phyloP scores from a whole-genome alignment of 306 rosid genomes.

The Clitoria ternatea region DNA sequence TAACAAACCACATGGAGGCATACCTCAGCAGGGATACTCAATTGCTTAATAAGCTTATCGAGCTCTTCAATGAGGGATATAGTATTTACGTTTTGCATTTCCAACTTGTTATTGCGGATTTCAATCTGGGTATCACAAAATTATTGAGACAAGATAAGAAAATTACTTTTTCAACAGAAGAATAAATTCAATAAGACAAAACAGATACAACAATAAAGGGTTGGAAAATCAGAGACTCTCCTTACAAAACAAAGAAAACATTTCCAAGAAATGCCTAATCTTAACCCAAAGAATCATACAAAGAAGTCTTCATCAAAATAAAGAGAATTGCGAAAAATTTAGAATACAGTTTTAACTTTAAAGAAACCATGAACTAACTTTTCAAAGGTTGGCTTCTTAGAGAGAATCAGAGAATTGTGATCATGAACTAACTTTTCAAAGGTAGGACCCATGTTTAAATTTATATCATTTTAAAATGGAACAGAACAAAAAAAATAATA shows the following conservation, averaged over 20 bases:
- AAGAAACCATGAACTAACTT: too few relatives aligned
- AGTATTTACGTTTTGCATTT: conserved; percentile 84
- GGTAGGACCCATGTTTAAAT: not conserved
- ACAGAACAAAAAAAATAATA: not conserved
- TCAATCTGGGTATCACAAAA: conserved; percentile 68
- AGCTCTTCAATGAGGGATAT: conserved; percentile 77
- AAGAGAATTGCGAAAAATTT: too few relatives aligned
- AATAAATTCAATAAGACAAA: conserved; percentile 10
- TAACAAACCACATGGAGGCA: conserved; percentile 13
- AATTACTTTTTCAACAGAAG: not conserved
- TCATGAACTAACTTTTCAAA: not conserved
- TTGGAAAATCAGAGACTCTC: conserved; percentile 4
- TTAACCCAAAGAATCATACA: not conserved
- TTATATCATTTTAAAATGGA: not conserved
- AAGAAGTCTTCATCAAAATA: conserved; percentile 4
- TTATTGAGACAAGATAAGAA: conserved; percentile 20
- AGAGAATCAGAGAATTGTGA: not conserved
- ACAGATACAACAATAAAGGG: not conserved
- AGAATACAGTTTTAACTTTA: too few relatives aligned
- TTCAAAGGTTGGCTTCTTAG: not conserved
- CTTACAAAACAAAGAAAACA: not conserved
- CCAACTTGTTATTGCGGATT: conserved; percentile 88
- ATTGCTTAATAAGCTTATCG: conserved; percentile 76
- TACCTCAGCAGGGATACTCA: conserved; percentile 88
- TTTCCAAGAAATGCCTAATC: not conserved